Conservation (phyloP, 2,329 filamentous ascomycete species). For the Pseudovirgaria hyperparasitica region DNA sequence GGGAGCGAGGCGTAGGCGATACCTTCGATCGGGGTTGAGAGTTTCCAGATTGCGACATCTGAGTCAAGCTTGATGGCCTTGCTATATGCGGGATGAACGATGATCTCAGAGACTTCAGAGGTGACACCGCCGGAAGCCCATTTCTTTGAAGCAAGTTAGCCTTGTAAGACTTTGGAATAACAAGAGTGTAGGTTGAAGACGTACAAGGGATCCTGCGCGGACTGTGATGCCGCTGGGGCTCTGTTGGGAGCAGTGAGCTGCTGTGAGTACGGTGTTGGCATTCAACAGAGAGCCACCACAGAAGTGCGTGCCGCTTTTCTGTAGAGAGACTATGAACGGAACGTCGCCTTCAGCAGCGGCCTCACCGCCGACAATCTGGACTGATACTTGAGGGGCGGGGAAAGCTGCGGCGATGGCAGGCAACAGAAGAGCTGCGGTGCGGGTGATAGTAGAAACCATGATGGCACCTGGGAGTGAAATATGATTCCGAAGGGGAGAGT, state of each 20-base stretch:
- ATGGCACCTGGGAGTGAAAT: too few species aligned
- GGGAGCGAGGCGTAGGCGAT: slow-evolving; percentile 15
- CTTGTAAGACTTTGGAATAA: not conserved
- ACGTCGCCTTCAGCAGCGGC: slow-evolving; percentile 14
- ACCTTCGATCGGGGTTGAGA: slow-evolving; percentile 11
- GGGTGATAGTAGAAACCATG: too few species aligned
- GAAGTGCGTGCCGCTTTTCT: slow-evolving; percentile 8
- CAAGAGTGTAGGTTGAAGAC: not conserved
- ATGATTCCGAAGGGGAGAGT: too few species aligned
- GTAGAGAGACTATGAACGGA: slow-evolving; percentile 16
- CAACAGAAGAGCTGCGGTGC: slow-evolving; percentile 12
- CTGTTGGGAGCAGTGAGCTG: too few species aligned
- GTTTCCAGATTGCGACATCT: slow-evolving; percentile 16
- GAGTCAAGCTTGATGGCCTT: slow-evolving; percentile 6
- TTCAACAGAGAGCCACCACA: too few species aligned
- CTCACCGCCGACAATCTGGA: slow-evolving; percentile 14
- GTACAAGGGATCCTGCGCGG: too few species aligned
- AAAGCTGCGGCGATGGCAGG: slow-evolving; percentile 11
- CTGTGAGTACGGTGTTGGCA: too few species aligned
- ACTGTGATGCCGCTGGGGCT: too few species aligned
- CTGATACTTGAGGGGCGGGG: slow-evolving; percentile 12
- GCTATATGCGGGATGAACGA: too few species aligned
- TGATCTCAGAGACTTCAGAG: too few species aligned
- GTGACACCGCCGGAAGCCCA: too few species aligned
- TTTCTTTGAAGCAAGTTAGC: slow-evolving; percentile 5